These are phyloP conservation scores for Pestalotiopsis sp. DNA, from an alignment of 2,329 filamentous ascomycete genomes.

Conservation along the genomic window DNA sequence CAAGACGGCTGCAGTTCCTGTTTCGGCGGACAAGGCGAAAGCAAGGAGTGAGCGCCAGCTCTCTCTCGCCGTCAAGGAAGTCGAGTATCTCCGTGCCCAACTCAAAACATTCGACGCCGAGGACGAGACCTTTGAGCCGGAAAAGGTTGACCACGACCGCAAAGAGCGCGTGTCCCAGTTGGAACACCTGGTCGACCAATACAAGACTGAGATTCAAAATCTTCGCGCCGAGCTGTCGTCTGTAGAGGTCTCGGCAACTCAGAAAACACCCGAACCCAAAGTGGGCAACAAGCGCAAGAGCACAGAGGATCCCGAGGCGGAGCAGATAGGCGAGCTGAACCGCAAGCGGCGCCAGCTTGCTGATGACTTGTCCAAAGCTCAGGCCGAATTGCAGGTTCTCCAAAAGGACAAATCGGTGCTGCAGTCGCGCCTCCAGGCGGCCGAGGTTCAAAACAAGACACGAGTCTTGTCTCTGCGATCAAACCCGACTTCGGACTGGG, in stretches of 20 bases:
- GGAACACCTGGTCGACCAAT: conserved; percentile 83
- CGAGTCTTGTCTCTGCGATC: conserved; percentile 83
- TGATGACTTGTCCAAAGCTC: conserved; percentile 50
- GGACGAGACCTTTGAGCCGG: conserved; percentile 82
- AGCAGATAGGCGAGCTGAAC: conserved; percentile 80
- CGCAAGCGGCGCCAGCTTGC: conserved; percentile 76
- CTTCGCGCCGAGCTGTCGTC: conserved; percentile 75
- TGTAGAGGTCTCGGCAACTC: conserved; percentile 49
- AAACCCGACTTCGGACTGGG: conserved; percentile 88
- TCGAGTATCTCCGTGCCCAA: conserved; percentile 91
- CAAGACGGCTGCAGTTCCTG: conserved; percentile 51
- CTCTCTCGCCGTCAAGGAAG: conserved; percentile 84
- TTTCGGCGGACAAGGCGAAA: conserved; percentile 66
- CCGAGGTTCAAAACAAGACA: conserved; percentile 70
- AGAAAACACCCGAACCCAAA: conserved; percentile 38
- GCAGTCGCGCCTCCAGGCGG: conserved; percentile 71
- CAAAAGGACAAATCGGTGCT: conserved; percentile 73
- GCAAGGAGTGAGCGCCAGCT: conserved; percentile 84
- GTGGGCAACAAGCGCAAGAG: conserved; percentile 66
- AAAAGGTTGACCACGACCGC: conserved; percentile 76
- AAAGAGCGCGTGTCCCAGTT: conserved; percentile 76
- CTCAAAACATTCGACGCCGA: conserved; percentile 87
- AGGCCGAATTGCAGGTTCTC: conserved; percentile 72
- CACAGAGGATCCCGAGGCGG: conserved; percentile 61
- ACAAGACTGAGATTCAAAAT: conserved; percentile 77